Base-by-base conservation (phyloP, 345 rosid species). In the Fremontodendron californicum region DNA sequence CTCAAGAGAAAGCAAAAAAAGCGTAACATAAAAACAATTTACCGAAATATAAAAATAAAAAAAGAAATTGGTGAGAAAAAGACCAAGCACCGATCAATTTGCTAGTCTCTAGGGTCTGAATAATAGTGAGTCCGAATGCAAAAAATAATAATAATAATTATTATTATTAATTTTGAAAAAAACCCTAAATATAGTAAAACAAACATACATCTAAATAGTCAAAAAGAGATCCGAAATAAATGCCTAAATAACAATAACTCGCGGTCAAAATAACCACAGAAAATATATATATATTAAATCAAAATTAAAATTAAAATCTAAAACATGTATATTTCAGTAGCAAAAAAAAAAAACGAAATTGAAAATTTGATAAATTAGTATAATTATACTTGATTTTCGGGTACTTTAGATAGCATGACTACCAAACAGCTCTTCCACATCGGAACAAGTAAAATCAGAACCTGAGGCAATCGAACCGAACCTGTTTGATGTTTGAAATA, bases 141-240 rank as follows among this genome's bases (percentile, higher is more conserved):
- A 33, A n/a, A n/a, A n/a, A n/a, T n/a, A n/a, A 33, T 33, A 27
- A 60, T 27, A 60, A 60, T 27, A 3, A 60, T 19, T 54, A 54
- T 64, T 25, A 58, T 33, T 49, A 48, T 46, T 9, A 11, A 3
- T 33, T 33, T 33, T 33, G 43, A 66, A 11, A 55, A 75, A 77
- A 82, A 69, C 78, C 77, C 82, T 78, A 77, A 78, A 78, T 77
- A 75, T 83, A 82, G 81, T 29, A 79, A 60, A 78, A 65, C 54
- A 8, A 52, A 54, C 33, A 40, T 37, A 84, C 75, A 33, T 33
- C 35, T 75, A 77, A 66, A 46, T 64, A n/a, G 84, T 79, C 82
- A 80, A 81, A 43, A 60, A 80, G 42, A 81, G 90, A 90, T 92
- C 97, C 98, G 88, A 88, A 81, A 78, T 66, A 69, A 79, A 48